Evolutionary conservation across 371 early-diverging fungal species (phyloP), one percentile per base, ranked within the genome.

Genomic region (Coemansia sp.): DNA sequence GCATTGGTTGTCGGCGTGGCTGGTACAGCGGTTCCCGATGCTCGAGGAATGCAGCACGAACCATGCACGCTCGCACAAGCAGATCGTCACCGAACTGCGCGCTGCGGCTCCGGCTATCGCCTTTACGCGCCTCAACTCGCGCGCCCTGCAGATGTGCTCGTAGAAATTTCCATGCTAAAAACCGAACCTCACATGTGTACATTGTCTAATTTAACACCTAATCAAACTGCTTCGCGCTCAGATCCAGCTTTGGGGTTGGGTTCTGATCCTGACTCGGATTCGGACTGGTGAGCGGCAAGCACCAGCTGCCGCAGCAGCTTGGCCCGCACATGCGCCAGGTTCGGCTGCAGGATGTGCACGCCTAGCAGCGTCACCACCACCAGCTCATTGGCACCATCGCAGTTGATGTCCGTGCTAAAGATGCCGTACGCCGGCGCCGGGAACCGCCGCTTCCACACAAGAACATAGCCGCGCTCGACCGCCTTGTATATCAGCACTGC

Each of bases 391-490:
- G 86, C 63, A 8, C 90, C 88, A 70, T 90, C 90, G 52, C 82
- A 73, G 55, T 90, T 90, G 30, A 90, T 65, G 69, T 90, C 90
- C 5, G 85, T 80, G 62, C 84, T 81, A 2, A 80, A 73, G 35
- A 90, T 85, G 5, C 87, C 83, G 59, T 89, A 90, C 20, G 86
- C 84, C 0, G 90, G 90, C 51, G 87, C 85, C 1, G 88, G 86
- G 69, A 89, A 87, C 42, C 87, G 83, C 40, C 86, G 79, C 59
- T 82, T 81, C 88, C 88, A 89, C 41, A 84, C 76, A 20, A 89
- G 78, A 16, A 81, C 79, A 56, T 85, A 88, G 4, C 79, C 77
- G 26, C 69, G 62, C 35, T 59, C 53, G 6, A 86, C 77, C 65
- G 82, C 79, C 64, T 90, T 90, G 68, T 88, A 90, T 34, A 90